phyloP scores from a whole-genome alignment of 495 filamentous ascomycete species.

The Hypoxylon cercidicola region DNA sequence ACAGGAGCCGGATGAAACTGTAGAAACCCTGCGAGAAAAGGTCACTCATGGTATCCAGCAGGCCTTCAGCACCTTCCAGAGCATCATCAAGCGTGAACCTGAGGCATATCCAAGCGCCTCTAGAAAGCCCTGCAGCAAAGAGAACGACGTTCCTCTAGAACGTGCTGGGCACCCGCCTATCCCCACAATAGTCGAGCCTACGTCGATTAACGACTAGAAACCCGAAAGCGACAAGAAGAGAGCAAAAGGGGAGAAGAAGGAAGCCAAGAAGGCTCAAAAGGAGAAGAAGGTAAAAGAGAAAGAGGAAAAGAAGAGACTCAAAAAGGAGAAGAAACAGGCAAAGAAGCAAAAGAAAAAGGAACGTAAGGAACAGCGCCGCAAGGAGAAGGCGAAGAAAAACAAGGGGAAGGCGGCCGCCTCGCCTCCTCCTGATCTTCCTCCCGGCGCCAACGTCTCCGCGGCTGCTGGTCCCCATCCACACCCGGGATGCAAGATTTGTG shows the following conservation, averaged over 20 bases:
- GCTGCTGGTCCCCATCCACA: constrained; percentile 15
- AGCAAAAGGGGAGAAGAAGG: constrained; percentile 23
- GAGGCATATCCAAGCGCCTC: constrained; percentile 1
- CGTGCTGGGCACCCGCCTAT: constrained; percentile 5
- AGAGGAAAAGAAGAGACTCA: constrained; percentile 36
- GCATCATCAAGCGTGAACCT: constrained; percentile 10
- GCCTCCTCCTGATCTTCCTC: constrained; percentile 22
- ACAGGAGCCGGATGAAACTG: neutral
- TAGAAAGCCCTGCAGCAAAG: constrained; percentile 6
- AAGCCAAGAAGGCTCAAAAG: constrained; percentile 34
- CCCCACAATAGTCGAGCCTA: constrained; percentile 11
- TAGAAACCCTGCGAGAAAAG: constrained; percentile 15
- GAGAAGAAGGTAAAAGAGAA: constrained; percentile 40
- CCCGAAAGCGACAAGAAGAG: constrained; percentile 19
- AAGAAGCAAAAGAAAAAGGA: constrained; percentile 21
- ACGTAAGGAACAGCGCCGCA: constrained; percentile 37
- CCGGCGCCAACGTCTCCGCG: constrained; percentile 3
- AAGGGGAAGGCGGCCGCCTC: constrained; percentile 24
- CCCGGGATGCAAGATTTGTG: constrained; percentile 27
- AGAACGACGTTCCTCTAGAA: neutral
- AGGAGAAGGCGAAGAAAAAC: constrained; percentile 25
- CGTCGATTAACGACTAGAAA: constrained; percentile 6
- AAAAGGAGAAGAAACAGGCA: constrained; percentile 27
- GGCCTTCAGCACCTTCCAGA: constrained; percentile 21
- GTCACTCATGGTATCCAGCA: constrained; percentile 25